A percentile compares a stretch with the other conserved stretches of the same genome.
These are phyloP conservation scores for Calocera viscosa DNA, from an alignment of 768 basidiomycete genomes.

Conservation along the genomic window DNA sequence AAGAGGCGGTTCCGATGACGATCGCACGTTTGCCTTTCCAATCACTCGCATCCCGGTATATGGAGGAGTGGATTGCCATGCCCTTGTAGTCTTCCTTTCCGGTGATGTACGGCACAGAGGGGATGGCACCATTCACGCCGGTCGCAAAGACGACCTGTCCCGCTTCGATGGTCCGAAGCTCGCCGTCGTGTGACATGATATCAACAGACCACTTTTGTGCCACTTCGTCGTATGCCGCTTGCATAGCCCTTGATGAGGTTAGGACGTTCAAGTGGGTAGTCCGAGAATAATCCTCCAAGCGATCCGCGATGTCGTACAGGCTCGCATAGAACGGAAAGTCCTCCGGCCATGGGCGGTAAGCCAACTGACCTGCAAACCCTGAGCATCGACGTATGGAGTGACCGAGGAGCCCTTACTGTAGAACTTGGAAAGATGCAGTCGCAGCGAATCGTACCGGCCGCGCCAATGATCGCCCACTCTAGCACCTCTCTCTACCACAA, in stretches of 20 bases:
- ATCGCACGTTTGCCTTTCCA: conserved; percentile 57
- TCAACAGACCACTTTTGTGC: neutral
- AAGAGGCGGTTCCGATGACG: conserved; percentile 55
- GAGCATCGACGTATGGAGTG: neutral
- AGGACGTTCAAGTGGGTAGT: neutral
- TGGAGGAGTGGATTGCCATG: conserved; percentile 44
- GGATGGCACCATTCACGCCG: conserved; percentile 39
- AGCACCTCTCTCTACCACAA: conserved; percentile 52
- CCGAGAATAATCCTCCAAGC: neutral
- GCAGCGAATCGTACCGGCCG: conserved; percentile 51
- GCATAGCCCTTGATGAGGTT: neutral
- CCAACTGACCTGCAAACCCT: neutral
- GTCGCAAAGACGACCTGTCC: conserved; percentile 45
- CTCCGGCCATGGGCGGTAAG: neutral
- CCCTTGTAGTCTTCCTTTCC: conserved; percentile 48
- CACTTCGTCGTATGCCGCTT: neutral
- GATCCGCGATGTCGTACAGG: neutral
- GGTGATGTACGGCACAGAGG: conserved; percentile 37
- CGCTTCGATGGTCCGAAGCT: conserved; percentile 27
- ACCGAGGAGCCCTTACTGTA: neutral
- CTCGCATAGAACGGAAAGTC: neutral
- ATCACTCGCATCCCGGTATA: conserved; percentile 42
- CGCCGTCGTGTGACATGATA: neutral
- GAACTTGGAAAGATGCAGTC: conserved; percentile 33
- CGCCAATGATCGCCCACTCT: conserved; percentile 59